These are phyloP conservation scores for Nelumbo lutea DNA, from an alignment of 164 flowering plant genomes.

Conservation along the genomic window DNA sequence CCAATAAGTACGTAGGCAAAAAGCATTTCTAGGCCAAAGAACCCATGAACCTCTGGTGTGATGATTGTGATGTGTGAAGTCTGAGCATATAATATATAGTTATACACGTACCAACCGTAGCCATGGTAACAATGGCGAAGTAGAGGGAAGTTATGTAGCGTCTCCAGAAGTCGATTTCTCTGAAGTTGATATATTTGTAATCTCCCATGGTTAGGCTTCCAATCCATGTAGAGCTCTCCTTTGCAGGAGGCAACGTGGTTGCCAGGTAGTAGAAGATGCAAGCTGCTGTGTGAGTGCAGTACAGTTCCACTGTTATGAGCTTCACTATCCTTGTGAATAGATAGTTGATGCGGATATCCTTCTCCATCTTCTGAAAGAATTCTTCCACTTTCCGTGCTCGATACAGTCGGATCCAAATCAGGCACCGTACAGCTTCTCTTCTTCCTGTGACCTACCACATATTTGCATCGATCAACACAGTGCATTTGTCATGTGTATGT, in stretches of 20 bases:
- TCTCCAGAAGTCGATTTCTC: conserved; percentile 65
- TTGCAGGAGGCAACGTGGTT: conserved; percentile 52
- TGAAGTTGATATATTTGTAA: conserved; percentile 53
- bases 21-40: no score
- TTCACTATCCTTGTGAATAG: conserved; percentile 62
- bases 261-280: conserved; percentile 76
- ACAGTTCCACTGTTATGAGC: conserved; percentile 59
- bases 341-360: conserved; percentile 67
- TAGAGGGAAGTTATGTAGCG: conserved; percentile 40
- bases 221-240: conserved; percentile 81
- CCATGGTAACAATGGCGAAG: conserved; percentile 26
- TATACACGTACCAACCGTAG: conserved; percentile 17
- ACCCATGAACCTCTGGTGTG: no score
- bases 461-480: background rate
- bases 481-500: background rate
- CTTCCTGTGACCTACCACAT: conserved; percentile 44
- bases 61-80: no score
- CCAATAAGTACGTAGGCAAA: no score
- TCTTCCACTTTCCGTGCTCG: conserved; percentile 43
- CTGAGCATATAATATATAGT: no score
- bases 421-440: conserved; percentile 54
- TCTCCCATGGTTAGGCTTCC: conserved; percentile 72
- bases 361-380: conserved; percentile 55
- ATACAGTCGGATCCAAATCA: conserved; percentile 58
- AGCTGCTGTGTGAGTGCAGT: conserved; percentile 79